Evolutionary conservation across 2,329 filamentous ascomycete genomes (phyloP).

Genomic region (Tympanopsis confertula): DNA sequence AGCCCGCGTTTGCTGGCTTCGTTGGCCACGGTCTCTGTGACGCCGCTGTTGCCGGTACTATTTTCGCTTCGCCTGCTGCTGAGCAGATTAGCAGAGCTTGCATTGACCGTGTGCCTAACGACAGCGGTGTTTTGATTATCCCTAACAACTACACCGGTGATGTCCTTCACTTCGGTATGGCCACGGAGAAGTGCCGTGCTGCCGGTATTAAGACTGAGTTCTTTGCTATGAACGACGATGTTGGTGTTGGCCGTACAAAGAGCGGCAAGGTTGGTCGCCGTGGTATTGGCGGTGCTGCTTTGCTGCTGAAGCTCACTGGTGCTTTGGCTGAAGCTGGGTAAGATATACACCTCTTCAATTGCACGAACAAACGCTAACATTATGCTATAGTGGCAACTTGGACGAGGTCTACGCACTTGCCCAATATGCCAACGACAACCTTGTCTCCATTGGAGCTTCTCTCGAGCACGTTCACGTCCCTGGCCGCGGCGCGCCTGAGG

Average conservation of each 20-base stretch:
- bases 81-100: conserved; percentile 49
- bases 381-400: conserved; percentile 4
- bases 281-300: conserved; percentile 54
- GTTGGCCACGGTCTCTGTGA: conserved; percentile 52
- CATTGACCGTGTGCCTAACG: conserved; percentile 38
- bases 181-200: conserved; percentile 53
- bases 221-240: conserved; percentile 56
- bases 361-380: conserved; percentile 21
- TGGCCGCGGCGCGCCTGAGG: conserved; percentile 21
- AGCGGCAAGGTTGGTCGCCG: conserved; percentile 55
- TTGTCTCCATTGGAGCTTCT: conserved; percentile 37
- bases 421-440: conserved; percentile 30
- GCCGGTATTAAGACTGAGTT: conserved; percentile 50
- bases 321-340: conserved; percentile 33
- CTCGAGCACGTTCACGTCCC: conserved; percentile 42
- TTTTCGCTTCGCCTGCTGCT: conserved; percentile 53
- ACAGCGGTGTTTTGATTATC: conserved; percentile 50
- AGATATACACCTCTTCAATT: too few relatives aligned
- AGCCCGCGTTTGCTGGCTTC: conserved; percentile 51
- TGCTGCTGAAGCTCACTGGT: conserved; percentile 55
- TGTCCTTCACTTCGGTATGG: conserved; percentile 56
- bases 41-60: conserved; percentile 52
- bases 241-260: conserved; percentile 46
- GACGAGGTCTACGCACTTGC: conserved; percentile 32
- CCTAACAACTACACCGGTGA: conserved; percentile 57